Evolutionary conservation across 83 land plant genomes (phyloP), one percentile per base, ranked within the genome.

Genomic region (Thuja plicata): DNA sequence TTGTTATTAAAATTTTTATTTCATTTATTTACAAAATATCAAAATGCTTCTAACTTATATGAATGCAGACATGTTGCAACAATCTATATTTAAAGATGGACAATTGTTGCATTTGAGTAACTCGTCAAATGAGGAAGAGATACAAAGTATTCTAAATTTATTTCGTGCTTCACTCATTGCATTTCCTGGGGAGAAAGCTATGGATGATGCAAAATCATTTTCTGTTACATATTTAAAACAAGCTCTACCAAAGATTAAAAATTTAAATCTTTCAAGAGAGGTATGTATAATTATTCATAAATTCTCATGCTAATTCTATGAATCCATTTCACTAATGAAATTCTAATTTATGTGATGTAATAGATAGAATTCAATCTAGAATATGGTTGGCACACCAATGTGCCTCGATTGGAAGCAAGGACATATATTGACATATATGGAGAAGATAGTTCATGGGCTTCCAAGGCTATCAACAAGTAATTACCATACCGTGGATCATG

Each of bases 191-290:
- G 54, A 50, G 54, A 50, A 50, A 50, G 54, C 1, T 50, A 10
- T 81, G 84, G 84, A 81, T 9, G 84, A 80, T 9, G 84, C 84
- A 2, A 43, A 80, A 80, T 24, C 46, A 30, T 80, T 80, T 43
- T 6, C 48, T 15, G 43, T 48, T 21, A 2, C 48, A 19, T 80
- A 43, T 21, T 19, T 80, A 24, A 24, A 80, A 80, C n/a, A 80
- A 41, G 48, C 30, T 43, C 50, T 80, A 12, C 27, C 43, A 21
- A 80, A 0, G 3, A 41, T 40, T 24, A 3, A 3, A 0, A 43
- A 8, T 38, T 80, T 46, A 1, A 80, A 24, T 80, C 84, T 80
- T 80, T 80, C 84, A 41, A 19, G 11, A 80, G 84, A 80, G 84
- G 84, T 80, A 32, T 30, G 37, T 0, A 32, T 12, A 11, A 37